A percentile compares a stretch with the other conserved stretches of the same genome.
Evolutionary conservation across 1,139 yeast genomes (phyloP).

Genomic region (Magnusiomyces tetraspermus): DNA sequence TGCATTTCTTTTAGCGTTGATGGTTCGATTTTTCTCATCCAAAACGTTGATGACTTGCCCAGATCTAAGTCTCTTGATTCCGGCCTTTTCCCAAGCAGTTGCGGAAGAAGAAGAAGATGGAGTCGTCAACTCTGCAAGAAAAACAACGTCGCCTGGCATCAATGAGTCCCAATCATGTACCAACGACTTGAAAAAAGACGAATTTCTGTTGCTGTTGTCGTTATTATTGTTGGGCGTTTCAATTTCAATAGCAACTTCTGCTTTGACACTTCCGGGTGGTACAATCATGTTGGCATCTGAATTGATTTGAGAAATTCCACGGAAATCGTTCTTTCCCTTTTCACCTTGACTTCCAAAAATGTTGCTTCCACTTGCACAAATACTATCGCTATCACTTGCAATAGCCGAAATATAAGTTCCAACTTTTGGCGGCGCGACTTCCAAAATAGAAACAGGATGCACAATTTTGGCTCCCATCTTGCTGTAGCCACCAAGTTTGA

Average conservation of each 20-base stretch:
- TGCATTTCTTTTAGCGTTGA: conserved; percentile 4
- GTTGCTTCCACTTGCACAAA: no score
- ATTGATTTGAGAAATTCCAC: not conserved
- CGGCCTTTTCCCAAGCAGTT: conserved; percentile 16
- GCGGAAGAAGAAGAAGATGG: conserved; percentile 12
- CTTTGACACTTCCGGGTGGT: conserved; percentile 10
- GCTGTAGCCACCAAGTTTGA: conserved; percentile 25
- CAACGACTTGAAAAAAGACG: conserved; percentile 6
- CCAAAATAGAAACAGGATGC: conserved; percentile 20
- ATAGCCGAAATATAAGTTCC: not conserved
- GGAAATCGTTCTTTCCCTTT: not conserved
- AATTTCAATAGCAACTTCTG: conserved; percentile 9
- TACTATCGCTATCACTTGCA: not conserved
- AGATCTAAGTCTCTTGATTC: conserved; percentile 23
- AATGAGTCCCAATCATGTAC: conserved; percentile 30
- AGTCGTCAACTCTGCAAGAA: conserved; percentile 22
- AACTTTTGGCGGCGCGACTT: conserved; percentile 24
- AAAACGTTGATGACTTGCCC: conserved; percentile 22
- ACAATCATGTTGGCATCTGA: not conserved
- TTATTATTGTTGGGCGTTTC: conserved; percentile 18
- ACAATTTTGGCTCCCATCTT: conserved; percentile 27
- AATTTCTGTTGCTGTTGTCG: no score
- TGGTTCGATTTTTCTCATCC: conserved; percentile 16
- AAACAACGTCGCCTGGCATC: conserved; percentile 27
- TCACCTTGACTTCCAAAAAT: no score